A percentile compares a stretch with the other conserved stretches of the same genome.
These are phyloP conservation scores for Monoraphidium neglectum DNA, from an alignment of 139 green algal genomes.

Conservation along the genomic window DNA sequence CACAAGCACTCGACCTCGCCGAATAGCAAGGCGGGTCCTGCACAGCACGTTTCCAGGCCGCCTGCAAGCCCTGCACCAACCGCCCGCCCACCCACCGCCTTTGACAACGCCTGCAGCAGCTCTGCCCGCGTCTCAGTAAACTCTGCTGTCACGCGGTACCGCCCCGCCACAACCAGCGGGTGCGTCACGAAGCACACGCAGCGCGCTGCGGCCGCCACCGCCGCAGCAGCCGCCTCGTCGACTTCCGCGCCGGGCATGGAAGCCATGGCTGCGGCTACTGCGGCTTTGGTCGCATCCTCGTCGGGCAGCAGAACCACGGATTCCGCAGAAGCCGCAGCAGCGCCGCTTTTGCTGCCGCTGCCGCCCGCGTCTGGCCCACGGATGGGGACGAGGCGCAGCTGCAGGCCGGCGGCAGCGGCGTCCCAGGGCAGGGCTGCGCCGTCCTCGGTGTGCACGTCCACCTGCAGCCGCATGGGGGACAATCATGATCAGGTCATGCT, in stretches of 20 bases:
- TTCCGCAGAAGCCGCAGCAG: neutral
- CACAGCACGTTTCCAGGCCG: too few species aligned
- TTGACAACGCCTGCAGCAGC: slow-evolving; percentile 41
- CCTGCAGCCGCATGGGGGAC: slow-evolving; percentile 31
- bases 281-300: neutral
- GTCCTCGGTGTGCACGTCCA: slow-evolving; percentile 54
- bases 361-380: neutral
- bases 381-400: slow-evolving; percentile 30
- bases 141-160: slow-evolving; percentile 48
- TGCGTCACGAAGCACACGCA: slow-evolving; percentile 11
- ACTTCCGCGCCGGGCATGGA: neutral
- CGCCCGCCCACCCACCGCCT: slow-evolving; percentile 38
- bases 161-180: slow-evolving; percentile 39
- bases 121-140: slow-evolving; percentile 47
- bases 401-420: slow-evolving; percentile 27
- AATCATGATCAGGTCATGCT: too few species aligned
- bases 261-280: neutral
- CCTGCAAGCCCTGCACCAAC: too few species aligned
- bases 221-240: neutral
- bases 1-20: too few species aligned
- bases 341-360: neutral
- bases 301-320: neutral
- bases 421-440: slow-evolving; percentile 35
- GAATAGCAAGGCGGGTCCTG: too few species aligned
- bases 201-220: neutral